phyloP scores from a whole-genome alignment of 2,329 filamentous ascomycete genomes.

The Ascochyta viciae-villosae region DNA sequence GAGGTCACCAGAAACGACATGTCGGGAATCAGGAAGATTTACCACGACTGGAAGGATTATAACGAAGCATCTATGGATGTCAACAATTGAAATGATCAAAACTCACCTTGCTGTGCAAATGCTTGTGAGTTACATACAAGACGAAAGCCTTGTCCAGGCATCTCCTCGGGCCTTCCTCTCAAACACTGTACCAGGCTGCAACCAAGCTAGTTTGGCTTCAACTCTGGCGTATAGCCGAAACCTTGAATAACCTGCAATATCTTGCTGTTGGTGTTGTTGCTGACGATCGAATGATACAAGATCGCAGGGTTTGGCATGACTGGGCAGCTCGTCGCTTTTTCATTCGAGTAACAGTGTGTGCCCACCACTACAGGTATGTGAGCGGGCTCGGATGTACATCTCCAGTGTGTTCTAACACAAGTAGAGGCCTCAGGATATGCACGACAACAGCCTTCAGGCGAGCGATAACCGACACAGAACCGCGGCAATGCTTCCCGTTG shows the following conservation, averaged over 20 bases:
- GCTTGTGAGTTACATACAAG: slow-evolving; percentile 6
- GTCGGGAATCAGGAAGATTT: slow-evolving; percentile 37
- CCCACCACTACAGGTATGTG: not conserved
- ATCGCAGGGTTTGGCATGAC: not conserved
- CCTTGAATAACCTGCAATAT: not conserved
- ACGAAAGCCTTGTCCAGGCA: not conserved
- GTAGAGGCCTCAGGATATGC: not conserved
- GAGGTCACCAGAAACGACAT: slow-evolving; percentile 28
- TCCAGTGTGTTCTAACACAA: not conserved
- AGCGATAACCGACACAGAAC: not conserved
- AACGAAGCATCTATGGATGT: slow-evolving; percentile 34
- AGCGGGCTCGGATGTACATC: not conserved
- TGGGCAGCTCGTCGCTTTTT: no score
- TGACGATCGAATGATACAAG: not conserved
- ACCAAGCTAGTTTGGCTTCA: not conserved
- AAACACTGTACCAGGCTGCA: not conserved
- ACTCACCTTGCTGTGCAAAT: not conserved
- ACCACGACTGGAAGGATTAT: slow-evolving; percentile 38
- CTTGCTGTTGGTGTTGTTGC: not conserved
- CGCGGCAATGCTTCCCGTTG: not conserved
- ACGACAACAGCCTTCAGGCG: not conserved
- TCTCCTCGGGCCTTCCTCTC: not conserved
- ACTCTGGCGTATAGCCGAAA: not conserved
- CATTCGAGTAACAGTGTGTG: not conserved
- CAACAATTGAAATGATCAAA: slow-evolving; percentile 14